Evolutionary conservation across 257 asterid genomes (phyloP).

Genomic region (Plantago ovata): DNA sequence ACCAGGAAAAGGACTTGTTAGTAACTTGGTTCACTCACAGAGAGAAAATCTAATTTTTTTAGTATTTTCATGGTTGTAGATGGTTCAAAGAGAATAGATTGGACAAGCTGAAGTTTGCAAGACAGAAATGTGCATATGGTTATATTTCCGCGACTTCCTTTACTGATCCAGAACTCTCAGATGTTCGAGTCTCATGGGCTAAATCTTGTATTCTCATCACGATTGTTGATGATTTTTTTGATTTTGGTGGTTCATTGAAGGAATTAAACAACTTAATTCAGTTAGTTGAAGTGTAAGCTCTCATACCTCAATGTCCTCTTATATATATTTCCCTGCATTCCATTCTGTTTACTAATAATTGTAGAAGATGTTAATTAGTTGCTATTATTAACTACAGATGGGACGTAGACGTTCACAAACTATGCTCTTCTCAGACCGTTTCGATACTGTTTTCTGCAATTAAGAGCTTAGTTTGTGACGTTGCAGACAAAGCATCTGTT

Average conservation of each 20-base stretch:
- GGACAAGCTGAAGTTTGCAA: slow-evolving; percentile 79
- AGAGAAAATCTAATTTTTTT: too few species aligned
- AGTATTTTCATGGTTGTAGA: slow-evolving; percentile 28
- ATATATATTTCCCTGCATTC: too few species aligned
- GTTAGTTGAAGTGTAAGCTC: slow-evolving; percentile 55
- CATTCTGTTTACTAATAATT: not conserved
- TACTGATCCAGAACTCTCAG: slow-evolving; percentile 63
- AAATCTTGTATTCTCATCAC: slow-evolving; percentile 66
- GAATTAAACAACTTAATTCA: slow-evolving; percentile 61
- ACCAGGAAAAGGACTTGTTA: too few species aligned
- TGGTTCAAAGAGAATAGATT: slow-evolving; percentile 69
- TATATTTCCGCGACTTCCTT: slow-evolving; percentile 77
- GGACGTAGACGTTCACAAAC: slow-evolving; percentile 50
- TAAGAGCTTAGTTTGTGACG: slow-evolving; percentile 49
- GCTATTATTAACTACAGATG: slow-evolving; percentile 47
- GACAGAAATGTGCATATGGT: slow-evolving; percentile 49
- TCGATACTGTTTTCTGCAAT: slow-evolving; percentile 68
- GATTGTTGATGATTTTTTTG: slow-evolving; percentile 88
- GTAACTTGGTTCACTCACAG: too few species aligned
- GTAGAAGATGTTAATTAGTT: slow-evolving; percentile 4
- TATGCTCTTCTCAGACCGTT: slow-evolving; percentile 51
- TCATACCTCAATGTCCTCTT: slow-evolving; percentile 8
- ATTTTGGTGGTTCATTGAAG: slow-evolving; percentile 70
- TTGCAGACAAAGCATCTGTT: slow-evolving; percentile 46
- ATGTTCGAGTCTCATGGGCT: slow-evolving; percentile 93